Evolutionary conservation across 2,329 filamentous ascomycete species (phyloP).

Genomic region (Rutstroemia sp.): DNA sequence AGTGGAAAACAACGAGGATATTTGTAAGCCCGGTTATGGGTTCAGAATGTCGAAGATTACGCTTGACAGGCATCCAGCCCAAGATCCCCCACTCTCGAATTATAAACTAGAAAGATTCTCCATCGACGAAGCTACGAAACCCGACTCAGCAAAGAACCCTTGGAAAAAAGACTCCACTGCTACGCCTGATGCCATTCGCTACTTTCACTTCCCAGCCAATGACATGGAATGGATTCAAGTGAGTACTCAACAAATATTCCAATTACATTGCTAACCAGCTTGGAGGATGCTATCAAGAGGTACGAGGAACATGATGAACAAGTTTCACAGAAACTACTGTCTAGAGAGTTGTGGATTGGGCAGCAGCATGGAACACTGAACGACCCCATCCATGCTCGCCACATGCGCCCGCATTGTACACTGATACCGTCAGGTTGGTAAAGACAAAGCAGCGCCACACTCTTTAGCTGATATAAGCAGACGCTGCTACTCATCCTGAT

Average conservation of each 20-base stretch:
- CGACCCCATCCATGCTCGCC: conserved; percentile 18
- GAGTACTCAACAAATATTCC: background rate
- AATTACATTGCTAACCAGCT: background rate
- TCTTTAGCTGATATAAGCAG: too few relatives aligned
- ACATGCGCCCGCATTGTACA: conserved; percentile 16
- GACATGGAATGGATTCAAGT: conserved; percentile 21
- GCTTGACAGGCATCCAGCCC: background rate
- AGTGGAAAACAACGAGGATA: background rate
- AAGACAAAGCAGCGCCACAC: background rate
- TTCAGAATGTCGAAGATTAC: conserved; percentile 9
- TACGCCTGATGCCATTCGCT: conserved; percentile 7
- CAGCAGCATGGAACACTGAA: conserved; percentile 15
- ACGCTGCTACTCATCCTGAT: background rate
- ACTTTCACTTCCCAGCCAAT: conserved; percentile 21
- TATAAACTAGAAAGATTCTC: conserved; percentile 1
- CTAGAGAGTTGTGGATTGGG: conserved; percentile 16
- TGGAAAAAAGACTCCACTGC: background rate
- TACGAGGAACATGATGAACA: conserved; percentile 12
- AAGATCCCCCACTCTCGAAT: background rate
- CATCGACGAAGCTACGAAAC: background rate
- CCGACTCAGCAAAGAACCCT: background rate
- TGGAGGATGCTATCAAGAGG: conserved; percentile 10
- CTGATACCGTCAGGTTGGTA: conserved; percentile 9
- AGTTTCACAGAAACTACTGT: conserved; percentile 10
- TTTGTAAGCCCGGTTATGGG: background rate